A percentile compares a stretch with the other conserved stretches of the same genome.
Conservation (phyloP, 2,329 filamentous ascomycete species). For the Blumeria graminis region DNA sequence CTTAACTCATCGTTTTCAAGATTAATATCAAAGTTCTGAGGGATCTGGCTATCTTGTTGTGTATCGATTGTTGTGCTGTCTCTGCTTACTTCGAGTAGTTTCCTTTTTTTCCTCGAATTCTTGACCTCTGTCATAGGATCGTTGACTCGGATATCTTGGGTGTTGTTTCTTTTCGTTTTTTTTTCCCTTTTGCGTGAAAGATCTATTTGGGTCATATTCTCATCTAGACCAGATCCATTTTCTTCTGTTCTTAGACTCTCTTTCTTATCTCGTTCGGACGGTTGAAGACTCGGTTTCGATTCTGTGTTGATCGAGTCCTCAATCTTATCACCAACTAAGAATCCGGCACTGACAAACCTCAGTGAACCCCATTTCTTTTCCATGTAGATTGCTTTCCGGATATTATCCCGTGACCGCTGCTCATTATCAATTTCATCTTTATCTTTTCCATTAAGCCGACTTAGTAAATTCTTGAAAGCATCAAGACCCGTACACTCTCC, state of each 20-base stretch:
- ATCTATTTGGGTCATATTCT: not conserved
- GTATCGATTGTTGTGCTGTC: slow-evolving; percentile 7
- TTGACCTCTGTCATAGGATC: slow-evolving; percentile 7
- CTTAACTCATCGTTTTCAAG: slow-evolving; percentile 5
- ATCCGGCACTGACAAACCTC: slow-evolving; percentile 70
- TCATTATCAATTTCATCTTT: slow-evolving; percentile 50
- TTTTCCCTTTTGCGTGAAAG: slow-evolving; percentile 9
- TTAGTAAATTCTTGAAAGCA: slow-evolving; percentile 65
- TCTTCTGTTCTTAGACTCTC: slow-evolving; percentile 14
- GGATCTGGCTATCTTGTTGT: slow-evolving; percentile 15
- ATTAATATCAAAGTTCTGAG: slow-evolving; percentile 5
- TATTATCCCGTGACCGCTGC: slow-evolving; percentile 38
- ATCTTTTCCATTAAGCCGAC: slow-evolving; percentile 69
- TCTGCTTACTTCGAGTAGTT: not conserved
- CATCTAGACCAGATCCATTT: not conserved
- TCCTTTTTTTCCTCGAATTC: slow-evolving; percentile 12
- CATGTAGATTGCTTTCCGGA: slow-evolving; percentile 50
- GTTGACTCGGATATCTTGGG: slow-evolving; percentile 11
- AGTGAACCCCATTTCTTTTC: slow-evolving; percentile 56
- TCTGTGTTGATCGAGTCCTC: slow-evolving; percentile 20
- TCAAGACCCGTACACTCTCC: slow-evolving; percentile 62
- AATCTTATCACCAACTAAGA: slow-evolving; percentile 34
- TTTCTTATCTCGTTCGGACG: slow-evolving; percentile 5
- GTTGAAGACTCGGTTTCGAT: slow-evolving; percentile 9
- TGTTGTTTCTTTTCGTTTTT: slow-evolving; percentile 13